Base-by-base conservation (phyloP, 305 asterid genomes). In the Rubia tinctorum region DNA sequence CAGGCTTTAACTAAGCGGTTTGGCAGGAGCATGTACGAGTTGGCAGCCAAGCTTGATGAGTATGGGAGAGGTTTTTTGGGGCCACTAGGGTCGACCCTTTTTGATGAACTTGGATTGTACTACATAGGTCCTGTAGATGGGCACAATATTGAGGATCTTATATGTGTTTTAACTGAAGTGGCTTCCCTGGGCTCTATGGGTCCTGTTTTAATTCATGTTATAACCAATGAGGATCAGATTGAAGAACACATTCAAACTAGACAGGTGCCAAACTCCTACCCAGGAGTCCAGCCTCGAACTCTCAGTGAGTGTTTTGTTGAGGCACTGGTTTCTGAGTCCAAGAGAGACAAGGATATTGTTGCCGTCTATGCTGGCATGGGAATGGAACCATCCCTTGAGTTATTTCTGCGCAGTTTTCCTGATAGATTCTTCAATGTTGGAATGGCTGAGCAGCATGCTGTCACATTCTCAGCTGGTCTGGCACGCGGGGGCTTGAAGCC, bases 361-460 rank as follows among this genome's bases (percentile, higher is more conserved):
- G 95, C 85, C 75, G 92, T 93, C 77, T 96, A 89, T 76, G 98
- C 97, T 25, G 98, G 97, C 51, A 91, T 88, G 93, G 92, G 89
- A 68, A 89, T 89, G 92, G 98, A 93, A 73, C 82, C 93, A 22
- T 80, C 97, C 5, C 87, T 93, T 84, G 78, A 78, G 64, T 43
- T 77, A 45, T 83, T 91, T 80, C 87, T 89, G 84, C 76, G 79
- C 64, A 84, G 75, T 55, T 80, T 89, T 74, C 74, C 78, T 7
- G 92, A 91, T 82, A 88, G 72, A 75, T 91, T 88, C 66, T 93
- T 93, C 53, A 88, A 87, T 51, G 92, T 91, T 68, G 98, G 98
- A 77, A 91, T 93, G 96, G 98, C 97, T 13, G 98, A 93, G 88
- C 98, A 93, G 78, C 98, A 93, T 66, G 98, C 98, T 4, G 97